Base-by-base conservation (phyloP, 2,329 filamentous ascomycete genomes). In the Nigrospora osmanthi region DNA sequence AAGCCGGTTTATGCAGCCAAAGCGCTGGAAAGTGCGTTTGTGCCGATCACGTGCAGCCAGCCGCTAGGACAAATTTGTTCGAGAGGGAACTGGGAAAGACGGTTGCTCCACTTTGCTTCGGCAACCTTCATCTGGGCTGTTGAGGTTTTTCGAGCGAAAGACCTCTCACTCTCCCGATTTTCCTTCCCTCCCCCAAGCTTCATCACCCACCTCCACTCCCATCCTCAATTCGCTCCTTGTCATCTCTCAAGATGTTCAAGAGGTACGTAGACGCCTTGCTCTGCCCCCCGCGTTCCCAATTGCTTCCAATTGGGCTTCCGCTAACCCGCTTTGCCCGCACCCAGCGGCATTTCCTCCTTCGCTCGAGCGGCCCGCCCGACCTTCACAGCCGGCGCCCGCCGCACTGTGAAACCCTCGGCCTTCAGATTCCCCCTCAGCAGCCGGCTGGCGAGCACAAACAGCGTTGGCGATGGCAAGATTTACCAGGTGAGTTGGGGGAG, bases 221-320 rank as follows among this genome's bases (percentile, higher is more conserved):
- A 73, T 77, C 67, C 69, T 67, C 67, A 70, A 76, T 35, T 73
- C 73, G 76, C 77, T 79, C 76, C 78, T 73, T 71, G 72, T 76
- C 76, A 80, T 82, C 80, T 75, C 70, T 70, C 76, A 86, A 78
- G 81, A 88, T 88, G 84, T 84, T 87, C 75, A 86, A 86, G 83
- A 87, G 83, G 84, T 88, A 71, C 71, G 81, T 78, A 61, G 45
- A 50, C 49, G 52, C 50, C 43, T 56, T 53, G 60, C 57, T 52
- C 44, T 48, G 47, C 47, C 47, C 50, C 51, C 54, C 51, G 50
- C 23, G 51, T 51, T 48, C 46, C 50, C 68, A 73, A 76, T 77
- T 73, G 73, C 65, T 59, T 49, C 56, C 66, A 72, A 75, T 73
- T 72, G 69, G 72, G 64, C 70, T 74, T 57, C 73, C 61, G 51